Conservation (phyloP, 805 yeast species). For the Tetrapisispora fleetii region DNA sequence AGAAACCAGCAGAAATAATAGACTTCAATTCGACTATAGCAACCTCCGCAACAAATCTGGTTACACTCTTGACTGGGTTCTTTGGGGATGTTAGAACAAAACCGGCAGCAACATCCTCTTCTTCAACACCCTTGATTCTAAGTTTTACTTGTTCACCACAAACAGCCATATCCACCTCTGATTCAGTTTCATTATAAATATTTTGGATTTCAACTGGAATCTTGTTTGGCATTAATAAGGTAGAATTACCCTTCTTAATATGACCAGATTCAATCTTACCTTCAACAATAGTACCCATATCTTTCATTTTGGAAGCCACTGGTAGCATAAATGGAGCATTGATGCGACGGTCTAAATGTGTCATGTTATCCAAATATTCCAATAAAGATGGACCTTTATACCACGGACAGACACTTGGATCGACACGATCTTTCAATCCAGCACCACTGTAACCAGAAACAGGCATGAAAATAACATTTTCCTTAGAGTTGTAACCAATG, state of each 20-base stretch:
- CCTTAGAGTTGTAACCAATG: conserved; percentile 77
- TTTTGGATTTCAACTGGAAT: conserved; percentile 72
- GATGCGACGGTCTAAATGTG: conserved; percentile 72
- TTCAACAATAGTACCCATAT: conserved; percentile 93
- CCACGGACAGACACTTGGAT: conserved; percentile 74
- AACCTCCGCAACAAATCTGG: conserved; percentile 87
- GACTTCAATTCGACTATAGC: conserved; percentile 95
- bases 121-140: conserved; percentile 90
- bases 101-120: conserved; percentile 89
- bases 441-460: conserved; percentile 98
- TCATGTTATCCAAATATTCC: conserved; percentile 79
- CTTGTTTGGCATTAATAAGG: conserved; percentile 90
- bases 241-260: conserved; percentile 63
- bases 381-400: conserved; percentile 85
- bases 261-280: conserved; percentile 98
- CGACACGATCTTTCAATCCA: conserved; percentile 81
- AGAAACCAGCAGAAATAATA: conserved; percentile 87
- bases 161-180: conserved; percentile 78
- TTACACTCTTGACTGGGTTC: conserved; percentile 84
- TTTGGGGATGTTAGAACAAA: conserved; percentile 79
- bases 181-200: conserved; percentile 91
- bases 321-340: conserved; percentile 98
- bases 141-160: conserved; percentile 97
- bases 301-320: conserved; percentile 87
- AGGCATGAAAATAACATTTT: conserved; percentile 88